Evolutionary conservation across 331 rosid genomes (phyloP), one percentile per base, ranked within the genome.

Genomic region (Arachis monticola): DNA sequence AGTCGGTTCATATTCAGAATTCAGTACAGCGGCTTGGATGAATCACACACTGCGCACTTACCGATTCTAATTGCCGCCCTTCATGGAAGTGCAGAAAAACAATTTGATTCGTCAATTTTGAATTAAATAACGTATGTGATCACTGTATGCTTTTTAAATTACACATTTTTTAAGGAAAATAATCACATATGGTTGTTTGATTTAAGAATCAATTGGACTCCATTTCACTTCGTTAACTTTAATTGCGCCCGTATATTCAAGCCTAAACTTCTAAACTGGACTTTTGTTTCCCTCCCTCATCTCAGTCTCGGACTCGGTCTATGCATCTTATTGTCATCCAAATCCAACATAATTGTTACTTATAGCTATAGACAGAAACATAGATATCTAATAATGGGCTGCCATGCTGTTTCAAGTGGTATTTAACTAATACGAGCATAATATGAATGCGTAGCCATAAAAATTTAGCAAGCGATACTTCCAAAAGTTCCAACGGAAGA

Each of bases 1-100:
- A 11, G 52, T 30, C 35, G 4, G 51, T 8, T 35, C 3, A 35
- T 35, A 35, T 2, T 1, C 4, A 44, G 48, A 59, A 22, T 30
- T 17, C 22, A 17, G 22, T 17, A 72, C 47, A 47, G 17, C 12
- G 38, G 38, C 38, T 3, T 12, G 53, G 31, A 30, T 12, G 56
- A n/a, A 11, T 64, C 13, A 2, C 64, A 12, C 22, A 5, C 58
- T 57, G 31, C 12, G n/a, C 60, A 44, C 31, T 66, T 31, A 44
- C 42, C 50, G 3, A 14, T 66, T 41, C 45, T 65, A 53, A 53
- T 17, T 64, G 71, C 64, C 64, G 56, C 56, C 14, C 13, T 40
- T 4, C 8, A 41, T 64, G 9, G 31, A 35, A 35, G 40, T 35
- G 40, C 40, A 35, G 40, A 35, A 35, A 35, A 35, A 35, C 3